Conservation (phyloP, 2,329 filamentous ascomycete genomes). For the Lachnellula arida region DNA sequence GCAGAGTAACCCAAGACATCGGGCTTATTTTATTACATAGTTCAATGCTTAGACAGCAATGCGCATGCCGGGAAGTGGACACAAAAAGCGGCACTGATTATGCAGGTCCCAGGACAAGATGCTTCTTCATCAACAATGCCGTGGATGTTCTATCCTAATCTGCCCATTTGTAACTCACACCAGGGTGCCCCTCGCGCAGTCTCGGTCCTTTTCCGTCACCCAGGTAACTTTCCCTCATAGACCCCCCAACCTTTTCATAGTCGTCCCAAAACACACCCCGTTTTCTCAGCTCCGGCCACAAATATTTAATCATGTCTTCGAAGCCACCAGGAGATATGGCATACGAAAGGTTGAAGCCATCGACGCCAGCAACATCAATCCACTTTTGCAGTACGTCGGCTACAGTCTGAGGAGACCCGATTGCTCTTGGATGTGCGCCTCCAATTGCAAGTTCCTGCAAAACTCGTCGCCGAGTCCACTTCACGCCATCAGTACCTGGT, state of each 20-base stretch:
- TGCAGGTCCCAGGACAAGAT: too few species aligned
- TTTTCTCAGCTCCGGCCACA: slow-evolving; percentile 57
- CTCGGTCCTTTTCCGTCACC: slow-evolving; percentile 44
- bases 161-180: slow-evolving; percentile 38
- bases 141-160: neutral
- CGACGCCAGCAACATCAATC: slow-evolving; percentile 1
- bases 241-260: slow-evolving; percentile 49
- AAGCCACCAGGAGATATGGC: slow-evolving; percentile 50
- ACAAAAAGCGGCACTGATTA: too few species aligned
- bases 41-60: too few species aligned
- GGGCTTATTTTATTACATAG: too few species aligned
- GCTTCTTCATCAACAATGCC: too few species aligned
- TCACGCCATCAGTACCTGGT: slow-evolving; percentile 1
- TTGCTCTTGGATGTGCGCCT: neutral
- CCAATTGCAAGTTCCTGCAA: slow-evolving; percentile 7
- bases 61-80: too few species aligned
- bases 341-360: slow-evolving; percentile 8
- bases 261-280: slow-evolving; percentile 49
- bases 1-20: too few species aligned
- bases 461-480: slow-evolving; percentile 3
- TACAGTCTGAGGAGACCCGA: slow-evolving; percentile 3
- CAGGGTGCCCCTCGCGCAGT: slow-evolving; percentile 45
- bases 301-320: slow-evolving; percentile 59
- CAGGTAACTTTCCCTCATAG: slow-evolving; percentile 56
- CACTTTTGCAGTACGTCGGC: slow-evolving; percentile 5